phyloP scores from a whole-genome alignment of 306 rosid species.

The Spatholobus suberectus region DNA sequence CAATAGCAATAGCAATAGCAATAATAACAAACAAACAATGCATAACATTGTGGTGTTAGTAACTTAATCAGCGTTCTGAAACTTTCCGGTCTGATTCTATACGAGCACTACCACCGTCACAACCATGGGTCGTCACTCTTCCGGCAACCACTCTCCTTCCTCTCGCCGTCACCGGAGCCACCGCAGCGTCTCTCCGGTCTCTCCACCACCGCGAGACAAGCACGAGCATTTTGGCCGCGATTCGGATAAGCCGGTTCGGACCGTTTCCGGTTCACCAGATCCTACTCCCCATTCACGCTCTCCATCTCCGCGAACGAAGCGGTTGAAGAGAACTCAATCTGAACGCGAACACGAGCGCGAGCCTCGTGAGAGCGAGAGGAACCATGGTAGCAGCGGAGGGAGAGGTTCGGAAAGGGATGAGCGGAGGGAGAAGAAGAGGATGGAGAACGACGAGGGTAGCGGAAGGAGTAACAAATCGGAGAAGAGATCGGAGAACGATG shows the following conservation, averaged over 20 bases:
- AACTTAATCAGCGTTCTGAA: background rate
- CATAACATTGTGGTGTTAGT: background rate
- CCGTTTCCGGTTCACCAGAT: slow-evolving; percentile 46
- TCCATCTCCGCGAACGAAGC: slow-evolving; percentile 67
- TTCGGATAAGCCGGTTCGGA: slow-evolving; percentile 43
- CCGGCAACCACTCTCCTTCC: slow-evolving; percentile 42
- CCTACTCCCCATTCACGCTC: slow-evolving; percentile 47
- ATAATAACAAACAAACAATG: background rate
- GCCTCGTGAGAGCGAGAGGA: slow-evolving; percentile 42
- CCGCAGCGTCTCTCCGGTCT: slow-evolving; percentile 51
- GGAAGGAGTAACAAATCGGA: background rate
- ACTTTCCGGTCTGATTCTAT: background rate
- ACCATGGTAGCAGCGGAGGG: slow-evolving; percentile 49
- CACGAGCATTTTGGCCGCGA: slow-evolving; percentile 37
- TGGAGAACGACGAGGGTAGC: background rate
- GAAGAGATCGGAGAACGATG: background rate
- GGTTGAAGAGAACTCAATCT: slow-evolving; percentile 55
- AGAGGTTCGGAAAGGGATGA: slow-evolving; percentile 64
- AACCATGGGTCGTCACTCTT: slow-evolving; percentile 48
- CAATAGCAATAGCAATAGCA: background rate
- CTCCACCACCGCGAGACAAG: slow-evolving; percentile 50
- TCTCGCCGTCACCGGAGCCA: slow-evolving; percentile 54
- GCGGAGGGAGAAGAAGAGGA: slow-evolving; percentile 56
- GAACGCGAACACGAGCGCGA: slow-evolving; percentile 11
- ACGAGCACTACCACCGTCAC: background rate